Base-by-base conservation (phyloP, 2,329 filamentous ascomycete species). In the Cytospora leucostoma region DNA sequence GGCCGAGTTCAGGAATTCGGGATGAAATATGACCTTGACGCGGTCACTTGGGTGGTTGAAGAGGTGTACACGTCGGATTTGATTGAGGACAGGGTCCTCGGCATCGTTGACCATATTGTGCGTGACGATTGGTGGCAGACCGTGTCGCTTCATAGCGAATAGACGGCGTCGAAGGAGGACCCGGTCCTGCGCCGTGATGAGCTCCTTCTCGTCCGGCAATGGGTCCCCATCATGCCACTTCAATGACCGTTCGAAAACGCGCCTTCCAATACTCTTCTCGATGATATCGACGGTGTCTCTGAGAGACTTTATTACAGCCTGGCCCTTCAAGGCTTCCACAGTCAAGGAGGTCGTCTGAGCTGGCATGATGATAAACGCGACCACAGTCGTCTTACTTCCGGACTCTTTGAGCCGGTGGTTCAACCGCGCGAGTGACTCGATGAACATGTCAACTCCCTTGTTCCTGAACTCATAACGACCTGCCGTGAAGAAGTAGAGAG, bases 361-460 rank as follows among this genome's bases (percentile, higher is more conserved):
- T 3, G 95, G 95, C 92, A 99, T 96, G 75, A 99, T 98, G 77
- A 99, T 91, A 75, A 99, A 99, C 21, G 95, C 94, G 19, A 99
- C 94, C 8, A 99, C 90, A 0, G 95, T 98, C 74, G 89, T 93
- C 78, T 95, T 96, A 70, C 92, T 96, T 56, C 92, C 92, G 8
- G 88, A 78, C 58, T 79, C 78, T 84, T 98, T 98, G 73, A 99
- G 86, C 47, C 90, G 87, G 80, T 98, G 93, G 78, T 99, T 99
- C 71, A 99, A 80, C 51, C 95, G 91, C 34, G 95, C 95, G 67
- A 99, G 81, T 4, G 93, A 95, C 78, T 99, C 95, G 70, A 99
- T 96, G 77, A 98, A 99, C 95, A 99, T 98, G 77, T 99, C 95
- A 11, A 97, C 94, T 73, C 95, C 95, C 79, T 99, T 99, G 74